Evolutionary conservation across 768 basidiomycete species (phyloP), one percentile per base, ranked within the genome.

Genomic region (Mycena pura): DNA sequence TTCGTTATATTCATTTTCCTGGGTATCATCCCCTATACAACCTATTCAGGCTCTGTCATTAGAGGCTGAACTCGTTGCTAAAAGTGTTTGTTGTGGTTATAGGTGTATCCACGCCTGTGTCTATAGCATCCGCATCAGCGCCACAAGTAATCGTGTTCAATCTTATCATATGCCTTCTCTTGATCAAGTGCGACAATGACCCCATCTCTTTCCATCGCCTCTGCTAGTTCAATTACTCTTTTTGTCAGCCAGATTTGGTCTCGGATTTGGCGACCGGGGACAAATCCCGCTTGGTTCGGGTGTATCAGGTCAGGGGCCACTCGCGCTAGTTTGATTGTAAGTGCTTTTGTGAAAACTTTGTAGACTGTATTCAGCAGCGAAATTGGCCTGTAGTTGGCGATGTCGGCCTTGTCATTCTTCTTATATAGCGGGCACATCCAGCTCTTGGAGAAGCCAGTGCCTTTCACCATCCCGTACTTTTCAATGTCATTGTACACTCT

Each of bases 281-380:
- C 36, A 6, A 77, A 75, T 0, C 72, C 73, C 0, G 70, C 58
- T 47, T 76, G 76, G 48, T 64, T 43, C 15, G n/a, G 34, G 53
- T 74, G 72, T 0, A 75, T 58, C 0, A 70, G 21, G 0, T 14
- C 15, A 0, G 43, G 56, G 0, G 27, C 63, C 4, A 44, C 53
- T 2, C 19, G 10, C 0, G 63, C 68, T 0, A 77, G 43, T 44
- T 50, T 65, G 0, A 54, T 64, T 0, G 70, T 49, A 0, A 77
- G 65, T 0, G 41, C 59, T 47, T 72, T 77, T 0, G 72, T 78
- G 31, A 76, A 52, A 0, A 74, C n/a, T n/a, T n/a, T n/a, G n/a
- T n/a, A n/a, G n/a, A n/a, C n/a, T n/a, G n/a, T n/a, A n/a, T n/a
- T n/a, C 19, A 50, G 48, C 0, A 72, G 62, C 0, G 66, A 69